Evolutionary conservation across 2,329 filamentous ascomycete species (phyloP).

Genomic region (Colletotrichum ledebouriae): DNA sequence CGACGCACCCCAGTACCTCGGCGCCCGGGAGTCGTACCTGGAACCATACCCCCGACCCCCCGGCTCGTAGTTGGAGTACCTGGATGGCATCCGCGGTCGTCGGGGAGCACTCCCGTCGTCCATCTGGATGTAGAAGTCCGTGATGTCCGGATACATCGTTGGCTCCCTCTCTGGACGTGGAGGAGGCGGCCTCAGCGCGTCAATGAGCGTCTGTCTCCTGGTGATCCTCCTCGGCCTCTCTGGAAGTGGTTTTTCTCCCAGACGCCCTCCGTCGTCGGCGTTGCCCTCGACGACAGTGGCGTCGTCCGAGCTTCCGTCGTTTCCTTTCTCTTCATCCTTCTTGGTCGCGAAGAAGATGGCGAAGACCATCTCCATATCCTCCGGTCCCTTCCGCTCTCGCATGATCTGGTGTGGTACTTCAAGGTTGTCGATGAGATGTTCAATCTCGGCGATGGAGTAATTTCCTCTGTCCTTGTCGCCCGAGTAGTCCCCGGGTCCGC

Average conservation of each 20-base stretch:
- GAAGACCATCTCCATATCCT: conserved; percentile 36
- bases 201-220: conserved; percentile 38
- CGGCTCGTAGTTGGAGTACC: conserved; percentile 12
- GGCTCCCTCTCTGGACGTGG: neutral
- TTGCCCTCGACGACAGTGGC: neutral
- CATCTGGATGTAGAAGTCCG: conserved; percentile 15
- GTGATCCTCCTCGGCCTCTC: conserved; percentile 37
- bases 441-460: conserved; percentile 42
- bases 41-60: neutral
- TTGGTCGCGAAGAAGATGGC: conserved; percentile 39
- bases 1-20: conserved; percentile 20
- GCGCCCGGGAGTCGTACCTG: neutral
- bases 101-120: neutral
- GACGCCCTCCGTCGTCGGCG: neutral
- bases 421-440: conserved; percentile 32
- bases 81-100: conserved; percentile 11
- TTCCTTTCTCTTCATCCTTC: neutral
- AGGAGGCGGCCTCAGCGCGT: conserved; percentile 23
- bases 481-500: conserved; percentile 47
- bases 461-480: conserved; percentile 29
- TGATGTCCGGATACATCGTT: conserved; percentile 14
- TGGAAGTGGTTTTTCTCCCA: conserved; percentile 9
- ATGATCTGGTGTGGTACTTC: conserved; percentile 44
- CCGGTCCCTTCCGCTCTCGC: conserved; percentile 30
- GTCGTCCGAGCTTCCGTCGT: conserved; percentile 3